Percentiles rank a stretch among this genome's conserved stretches.
These are phyloP conservation scores for Botryotinia convoluta DNA, from an alignment of 2,329 filamentous ascomycete genomes.

Conservation along the genomic window DNA sequence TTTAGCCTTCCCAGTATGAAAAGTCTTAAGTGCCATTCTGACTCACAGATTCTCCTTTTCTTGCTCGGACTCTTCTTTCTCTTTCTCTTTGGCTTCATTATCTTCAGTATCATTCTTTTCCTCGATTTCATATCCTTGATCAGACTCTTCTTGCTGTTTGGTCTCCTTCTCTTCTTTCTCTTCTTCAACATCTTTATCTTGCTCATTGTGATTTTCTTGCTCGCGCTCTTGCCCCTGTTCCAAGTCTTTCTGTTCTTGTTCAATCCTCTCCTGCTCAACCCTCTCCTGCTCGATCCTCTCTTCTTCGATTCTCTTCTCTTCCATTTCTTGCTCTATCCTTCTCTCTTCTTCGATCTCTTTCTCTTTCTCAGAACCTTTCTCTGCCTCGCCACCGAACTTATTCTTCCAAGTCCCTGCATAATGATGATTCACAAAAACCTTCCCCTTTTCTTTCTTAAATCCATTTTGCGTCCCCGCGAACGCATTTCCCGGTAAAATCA, in stretches of 20 bases:
- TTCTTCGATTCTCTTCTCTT: not conserved
- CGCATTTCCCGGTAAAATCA: not conserved
- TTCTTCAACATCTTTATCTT: not conserved
- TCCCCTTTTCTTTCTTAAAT: not conserved
- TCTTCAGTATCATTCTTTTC: not conserved
- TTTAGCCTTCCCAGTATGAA: too few species aligned
- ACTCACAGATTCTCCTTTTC: not conserved
- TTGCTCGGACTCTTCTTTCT: not conserved
- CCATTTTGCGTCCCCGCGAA: constrained; percentile 5
- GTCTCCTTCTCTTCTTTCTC: not conserved
- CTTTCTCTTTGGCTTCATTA: not conserved
- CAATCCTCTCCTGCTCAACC: not conserved
- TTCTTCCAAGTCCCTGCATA: constrained; percentile 14
- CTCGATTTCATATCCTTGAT: too few species aligned
- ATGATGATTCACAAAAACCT: constrained; percentile 2
- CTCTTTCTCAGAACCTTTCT: constrained; percentile 1
- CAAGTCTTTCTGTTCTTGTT: not conserved
- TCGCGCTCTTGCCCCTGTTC: not conserved
- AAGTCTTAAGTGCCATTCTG: rapidly evolving
- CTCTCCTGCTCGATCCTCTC: not conserved
- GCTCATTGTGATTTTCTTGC: not conserved
- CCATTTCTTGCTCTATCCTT: not conserved
- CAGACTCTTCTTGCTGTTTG: not conserved
- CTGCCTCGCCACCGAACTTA: constrained; percentile 1
- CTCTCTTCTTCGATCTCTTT: not conserved